These are phyloP conservation scores for Boletus eberwhitei DNA, from an alignment of 768 basidiomycete species.

Conservation along the genomic window DNA sequence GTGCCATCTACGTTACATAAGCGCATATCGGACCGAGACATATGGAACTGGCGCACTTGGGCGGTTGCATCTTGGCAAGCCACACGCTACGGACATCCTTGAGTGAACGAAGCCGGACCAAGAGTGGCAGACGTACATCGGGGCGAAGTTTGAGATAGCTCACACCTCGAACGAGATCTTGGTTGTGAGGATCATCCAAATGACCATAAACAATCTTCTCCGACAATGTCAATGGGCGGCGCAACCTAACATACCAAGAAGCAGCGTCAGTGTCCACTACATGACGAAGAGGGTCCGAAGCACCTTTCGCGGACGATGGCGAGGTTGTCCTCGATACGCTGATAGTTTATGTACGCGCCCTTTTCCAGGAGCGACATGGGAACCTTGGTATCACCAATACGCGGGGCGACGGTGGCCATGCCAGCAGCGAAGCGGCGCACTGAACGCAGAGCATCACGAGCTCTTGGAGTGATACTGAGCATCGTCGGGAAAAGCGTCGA, in stretches of 20 bases:
- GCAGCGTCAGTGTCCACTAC: neutral
- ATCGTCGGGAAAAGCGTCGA: slow-evolving; percentile 46
- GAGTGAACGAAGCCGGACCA: neutral
- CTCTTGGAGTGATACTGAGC: slow-evolving; percentile 56
- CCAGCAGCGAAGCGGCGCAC: slow-evolving; percentile 56
- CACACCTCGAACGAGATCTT: slow-evolving; percentile 86
- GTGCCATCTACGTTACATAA: slow-evolving; percentile 78
- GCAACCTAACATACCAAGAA: slow-evolving; percentile 49
- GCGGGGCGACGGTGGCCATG: slow-evolving; percentile 76
- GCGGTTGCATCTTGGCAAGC: slow-evolving; percentile 91
- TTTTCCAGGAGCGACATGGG: slow-evolving; percentile 85
- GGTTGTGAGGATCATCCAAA: slow-evolving; percentile 88
- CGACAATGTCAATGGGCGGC: slow-evolving; percentile 87
- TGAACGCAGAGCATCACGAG: slow-evolving; percentile 50
- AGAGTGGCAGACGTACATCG: slow-evolving; percentile 61
- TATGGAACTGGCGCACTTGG: slow-evolving; percentile 48
- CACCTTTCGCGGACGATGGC: slow-evolving; percentile 82
- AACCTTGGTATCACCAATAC: slow-evolving; percentile 89
- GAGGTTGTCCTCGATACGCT: slow-evolving; percentile 97
- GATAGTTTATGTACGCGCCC: slow-evolving; percentile 86
- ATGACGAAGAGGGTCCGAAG: slow-evolving; percentile 7
- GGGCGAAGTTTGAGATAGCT: slow-evolving; percentile 98
- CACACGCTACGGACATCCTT: slow-evolving; percentile 53
- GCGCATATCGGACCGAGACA: slow-evolving; percentile 14
- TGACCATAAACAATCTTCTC: slow-evolving; percentile 99